Conservation (phyloP, 2,329 filamentous ascomycete species). For the Penicillium fuscoglaucum region DNA sequence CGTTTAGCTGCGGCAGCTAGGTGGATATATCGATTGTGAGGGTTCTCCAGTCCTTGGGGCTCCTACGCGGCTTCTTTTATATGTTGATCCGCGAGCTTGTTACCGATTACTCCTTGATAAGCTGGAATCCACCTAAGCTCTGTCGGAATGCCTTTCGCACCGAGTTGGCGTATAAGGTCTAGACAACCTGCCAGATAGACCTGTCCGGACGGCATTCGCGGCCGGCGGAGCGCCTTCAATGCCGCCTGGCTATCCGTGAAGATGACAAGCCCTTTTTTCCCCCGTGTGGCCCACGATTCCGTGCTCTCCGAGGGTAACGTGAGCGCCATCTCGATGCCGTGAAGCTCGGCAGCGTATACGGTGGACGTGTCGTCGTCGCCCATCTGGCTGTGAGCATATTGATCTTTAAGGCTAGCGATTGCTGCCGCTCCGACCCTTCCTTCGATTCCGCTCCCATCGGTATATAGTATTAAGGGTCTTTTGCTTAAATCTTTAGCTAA, state of each 20-base stretch:
- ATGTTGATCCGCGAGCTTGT: background rate
- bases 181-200: background rate
- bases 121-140: background rate
- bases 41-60: background rate
- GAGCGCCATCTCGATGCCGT: too few relatives aligned
- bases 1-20: conserved; percentile 10
- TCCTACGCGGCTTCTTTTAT: background rate
- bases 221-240: background rate
- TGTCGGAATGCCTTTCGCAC: background rate
- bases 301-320: too few relatives aligned
- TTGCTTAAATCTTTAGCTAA: too few relatives aligned
- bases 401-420: too few relatives aligned
- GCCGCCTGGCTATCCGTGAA: background rate
- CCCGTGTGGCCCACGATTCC: too few relatives aligned
- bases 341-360: too few relatives aligned
- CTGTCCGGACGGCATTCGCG: background rate
- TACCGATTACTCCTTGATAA: background rate
- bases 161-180: background rate
- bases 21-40: background rate
- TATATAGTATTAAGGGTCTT: too few relatives aligned
- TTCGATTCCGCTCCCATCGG: too few relatives aligned
- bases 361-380: too few relatives aligned
- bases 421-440: too few relatives aligned
- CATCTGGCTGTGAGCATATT: too few relatives aligned
- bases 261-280: background rate